Conservation (phyloP, 2,329 filamentous ascomycete genomes). For the Blastomyces emzantsi region DNA sequence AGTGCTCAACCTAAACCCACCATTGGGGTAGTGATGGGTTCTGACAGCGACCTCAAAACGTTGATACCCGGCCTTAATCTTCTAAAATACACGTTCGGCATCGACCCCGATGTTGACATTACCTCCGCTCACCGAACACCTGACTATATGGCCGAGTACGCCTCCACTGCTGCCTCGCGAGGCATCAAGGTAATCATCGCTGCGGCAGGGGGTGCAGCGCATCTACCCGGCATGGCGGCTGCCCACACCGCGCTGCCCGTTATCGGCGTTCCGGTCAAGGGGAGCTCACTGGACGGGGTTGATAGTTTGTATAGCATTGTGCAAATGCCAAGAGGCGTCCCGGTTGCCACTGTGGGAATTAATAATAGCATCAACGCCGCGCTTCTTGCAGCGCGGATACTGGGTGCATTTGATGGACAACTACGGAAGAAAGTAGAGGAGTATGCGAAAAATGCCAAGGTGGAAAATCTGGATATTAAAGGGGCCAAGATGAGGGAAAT, state of each 20-base stretch:
- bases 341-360: constrained; percentile 67
- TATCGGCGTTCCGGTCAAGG: constrained; percentile 69
- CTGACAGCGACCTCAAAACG: constrained; percentile 40
- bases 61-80: constrained; percentile 38
- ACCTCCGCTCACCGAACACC: constrained; percentile 59
- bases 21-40: constrained; percentile 43
- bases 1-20: constrained; percentile 21
- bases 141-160: constrained; percentile 58
- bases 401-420: constrained; percentile 44
- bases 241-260: constrained; percentile 63
- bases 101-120: constrained; percentile 39
- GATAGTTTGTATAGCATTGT: constrained; percentile 66
- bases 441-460: constrained; percentile 35
- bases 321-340: constrained; percentile 63
- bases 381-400: constrained; percentile 58
- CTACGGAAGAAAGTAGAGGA: constrained; percentile 36
- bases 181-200: constrained; percentile 68
- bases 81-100: constrained; percentile 35
- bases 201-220: constrained; percentile 64
- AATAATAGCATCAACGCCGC: constrained; percentile 74
- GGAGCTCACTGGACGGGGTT: constrained; percentile 60
- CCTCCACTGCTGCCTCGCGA: constrained; percentile 51
- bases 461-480: constrained; percentile 37
- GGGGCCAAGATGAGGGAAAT: constrained; percentile 36
- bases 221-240: constrained; percentile 66